Base-by-base conservation (phyloP, 1,139 yeast species). In the Taiozyma sp. region DNA sequence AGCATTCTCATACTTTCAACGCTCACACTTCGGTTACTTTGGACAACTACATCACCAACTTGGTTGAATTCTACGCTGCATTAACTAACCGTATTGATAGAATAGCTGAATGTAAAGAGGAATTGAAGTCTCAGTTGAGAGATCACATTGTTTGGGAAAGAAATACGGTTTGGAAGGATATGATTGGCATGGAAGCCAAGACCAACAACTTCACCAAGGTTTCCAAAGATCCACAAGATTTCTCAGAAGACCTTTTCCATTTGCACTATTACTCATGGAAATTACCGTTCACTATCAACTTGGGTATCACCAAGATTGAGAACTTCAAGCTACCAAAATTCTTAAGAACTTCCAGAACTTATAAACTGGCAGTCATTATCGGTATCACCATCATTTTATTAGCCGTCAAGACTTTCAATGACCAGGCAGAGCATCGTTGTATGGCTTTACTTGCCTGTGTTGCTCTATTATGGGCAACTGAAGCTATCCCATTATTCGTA, bases 121-220 rank as follows among this genome's bases (percentile, higher is more conserved):
- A 63, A 47, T 70, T 84, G 56, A 80, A 83, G 48, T 75, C 84
- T 5, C 83, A 78, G 59, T 69, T 84, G 53, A 76, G 87, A 62
- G 89, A 84, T 56, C 88, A 83, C 61, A 85, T 84, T 48, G 88
- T 84, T 10, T 84, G 88, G 85, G 88, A 83, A 64, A 73, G 88
- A 68, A 80, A 82, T 55, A 83, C 87, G 0, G 83, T 83, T 6
- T 83, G 88, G 88, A 78, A 83, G 61, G 88, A 83, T 62, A 79
- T 83, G 82, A 72, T 82, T 53, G 85, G 86, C 1, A 66, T 82
- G 50, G 84, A 81, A 59, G 75, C 82, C 53, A 75, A 75, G 46
- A 62, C 65, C 30, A 65, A 64, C 30, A 64, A 62, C 32, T 54
- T 66, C 26, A 58, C 53, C 21, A 59, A 57, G 42, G 47, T 49